Evolutionary conservation across 2,329 filamentous ascomycete species (phyloP).

Genomic region (Lomentospora prolificans): DNA sequence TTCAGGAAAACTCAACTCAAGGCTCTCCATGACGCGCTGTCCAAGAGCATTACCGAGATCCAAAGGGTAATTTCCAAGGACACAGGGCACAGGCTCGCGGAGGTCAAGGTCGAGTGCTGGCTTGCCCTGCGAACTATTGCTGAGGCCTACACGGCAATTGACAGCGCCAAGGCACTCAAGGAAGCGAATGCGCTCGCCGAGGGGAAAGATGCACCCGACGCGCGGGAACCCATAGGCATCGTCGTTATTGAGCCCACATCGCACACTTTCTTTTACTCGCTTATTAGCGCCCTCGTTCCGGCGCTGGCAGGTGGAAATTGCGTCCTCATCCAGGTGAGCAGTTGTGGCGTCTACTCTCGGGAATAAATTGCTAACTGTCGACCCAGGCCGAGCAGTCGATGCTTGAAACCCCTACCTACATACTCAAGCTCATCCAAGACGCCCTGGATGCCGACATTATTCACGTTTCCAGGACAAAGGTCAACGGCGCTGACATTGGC

Average conservation of each 20-base stretch:
- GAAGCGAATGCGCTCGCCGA: constrained; percentile 15
- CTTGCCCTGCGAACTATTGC: constrained; percentile 27
- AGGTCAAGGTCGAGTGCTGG: constrained; percentile 28
- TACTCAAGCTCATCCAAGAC: constrained; percentile 26
- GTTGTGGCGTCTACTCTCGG: constrained; percentile 6
- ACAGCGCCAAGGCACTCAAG: constrained; percentile 17
- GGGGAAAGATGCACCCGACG: not conserved
- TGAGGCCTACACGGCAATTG: constrained; percentile 27
- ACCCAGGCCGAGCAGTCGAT: constrained; percentile 28
- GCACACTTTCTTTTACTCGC: constrained; percentile 17
- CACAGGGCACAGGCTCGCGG: constrained; percentile 13
- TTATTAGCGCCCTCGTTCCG: constrained; percentile 16
- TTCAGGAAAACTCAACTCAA: constrained; percentile 36
- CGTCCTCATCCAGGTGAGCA: constrained; percentile 16
- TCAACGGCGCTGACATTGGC: constrained; percentile 17
- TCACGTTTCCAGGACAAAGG: constrained; percentile 24
- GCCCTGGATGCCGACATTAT: constrained; percentile 40
- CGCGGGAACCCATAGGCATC: constrained; percentile 11
- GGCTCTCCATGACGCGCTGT: constrained; percentile 27
- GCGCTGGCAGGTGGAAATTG: constrained; percentile 21
- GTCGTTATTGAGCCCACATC: constrained; percentile 18
- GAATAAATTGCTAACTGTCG: not conserved
- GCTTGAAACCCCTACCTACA: constrained; percentile 21
- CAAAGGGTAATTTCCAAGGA: constrained; percentile 30
- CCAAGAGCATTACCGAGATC: constrained; percentile 23